These are phyloP conservation scores for Eucalyptus pumila DNA, from an alignment of 345 rosid species.

Conservation along the genomic window DNA sequence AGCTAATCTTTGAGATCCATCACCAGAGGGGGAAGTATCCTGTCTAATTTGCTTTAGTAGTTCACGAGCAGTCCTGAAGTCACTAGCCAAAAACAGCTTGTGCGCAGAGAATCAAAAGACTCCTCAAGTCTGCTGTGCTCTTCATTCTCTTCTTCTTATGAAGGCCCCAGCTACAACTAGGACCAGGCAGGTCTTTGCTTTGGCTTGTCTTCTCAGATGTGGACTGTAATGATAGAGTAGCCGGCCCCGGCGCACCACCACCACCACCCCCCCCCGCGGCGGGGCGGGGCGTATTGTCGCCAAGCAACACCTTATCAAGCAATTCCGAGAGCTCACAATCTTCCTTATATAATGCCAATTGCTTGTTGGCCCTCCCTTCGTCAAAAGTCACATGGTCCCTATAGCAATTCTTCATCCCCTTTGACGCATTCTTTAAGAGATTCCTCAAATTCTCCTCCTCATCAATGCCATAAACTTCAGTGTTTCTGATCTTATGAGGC, in stretches of 20 bases:
- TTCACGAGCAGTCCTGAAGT: constrained; percentile 56
- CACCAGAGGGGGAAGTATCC: constrained; percentile 55
- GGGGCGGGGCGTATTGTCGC: background rate
- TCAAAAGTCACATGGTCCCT: constrained; percentile 28
- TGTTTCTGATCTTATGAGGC: background rate
- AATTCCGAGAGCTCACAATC: constrained; percentile 43
- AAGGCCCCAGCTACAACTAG: background rate
- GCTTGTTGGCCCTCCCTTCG: constrained; percentile 49
- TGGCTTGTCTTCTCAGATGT: background rate
- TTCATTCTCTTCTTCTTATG: constrained; percentile 8
- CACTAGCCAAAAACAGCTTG: constrained; percentile 53
- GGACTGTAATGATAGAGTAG: too few relatives aligned
- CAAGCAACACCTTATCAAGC: constrained; percentile 46
- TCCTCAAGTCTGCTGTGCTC: constrained; percentile 57
- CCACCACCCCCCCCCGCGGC: too few relatives aligned
- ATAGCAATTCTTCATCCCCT: constrained; percentile 40
- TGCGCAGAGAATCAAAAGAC: constrained; percentile 57
- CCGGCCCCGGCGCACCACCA: too few relatives aligned
- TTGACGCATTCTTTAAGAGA: constrained; percentile 5
- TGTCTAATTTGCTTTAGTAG: constrained; percentile 68
- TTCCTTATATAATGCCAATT: constrained; percentile 22
- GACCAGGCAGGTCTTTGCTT: background rate
- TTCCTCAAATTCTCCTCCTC: background rate
- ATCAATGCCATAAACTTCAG: constrained; percentile 3
- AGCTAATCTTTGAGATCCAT: constrained; percentile 73